These are phyloP conservation scores for Rhodosporidiobolus sp. DNA, from an alignment of 768 basidiomycete genomes.

Conservation along the genomic window DNA sequence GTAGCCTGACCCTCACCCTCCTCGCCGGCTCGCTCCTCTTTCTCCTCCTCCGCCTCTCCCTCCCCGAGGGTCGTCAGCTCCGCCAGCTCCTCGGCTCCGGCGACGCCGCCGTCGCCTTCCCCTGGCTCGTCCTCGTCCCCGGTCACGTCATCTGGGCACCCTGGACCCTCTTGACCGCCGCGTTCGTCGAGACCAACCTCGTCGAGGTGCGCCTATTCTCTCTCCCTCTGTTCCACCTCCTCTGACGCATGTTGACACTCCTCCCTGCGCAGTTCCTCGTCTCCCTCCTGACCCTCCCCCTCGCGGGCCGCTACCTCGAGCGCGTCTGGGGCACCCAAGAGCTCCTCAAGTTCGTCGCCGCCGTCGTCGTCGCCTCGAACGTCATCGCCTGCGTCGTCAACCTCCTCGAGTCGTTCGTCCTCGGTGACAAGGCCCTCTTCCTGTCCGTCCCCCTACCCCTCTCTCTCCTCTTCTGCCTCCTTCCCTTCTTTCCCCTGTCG, in stretches of 20 bases:
- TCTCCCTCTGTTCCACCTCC: neutral
- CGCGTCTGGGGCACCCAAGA: slow-evolving; percentile 72
- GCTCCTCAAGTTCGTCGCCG: slow-evolving; percentile 59
- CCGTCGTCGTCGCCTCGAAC: slow-evolving; percentile 75
- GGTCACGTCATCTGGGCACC: slow-evolving; percentile 54
- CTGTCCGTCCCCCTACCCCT: slow-evolving; percentile 27
- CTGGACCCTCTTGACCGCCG: slow-evolving; percentile 89
- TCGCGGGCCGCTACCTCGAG: slow-evolving; percentile 85
- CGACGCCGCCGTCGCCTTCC: slow-evolving; percentile 37
- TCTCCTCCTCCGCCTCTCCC: slow-evolving; percentile 26
- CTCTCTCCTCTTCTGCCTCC: neutral
- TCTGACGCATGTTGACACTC: neutral
- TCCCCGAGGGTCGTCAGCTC: slow-evolving; percentile 12
- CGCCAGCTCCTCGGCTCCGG: slow-evolving; percentile 17
- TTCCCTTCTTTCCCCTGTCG: neutral
- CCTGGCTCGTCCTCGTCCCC: slow-evolving; percentile 43
- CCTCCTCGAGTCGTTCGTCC: slow-evolving; percentile 64
- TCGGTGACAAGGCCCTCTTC: slow-evolving; percentile 37
- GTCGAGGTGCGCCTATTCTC: slow-evolving; percentile 66
- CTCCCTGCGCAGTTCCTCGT: slow-evolving; percentile 61
- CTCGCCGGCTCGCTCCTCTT: slow-evolving; percentile 24
- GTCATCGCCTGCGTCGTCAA: slow-evolving; percentile 82
- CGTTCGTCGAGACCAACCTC: slow-evolving; percentile 76
- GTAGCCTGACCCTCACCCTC: slow-evolving; percentile 26
- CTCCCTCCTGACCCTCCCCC: slow-evolving; percentile 71